Evolutionary conservation across 2,329 filamentous ascomycete genomes (phyloP).

Genomic region (Sclerotinia glacialis): DNA sequence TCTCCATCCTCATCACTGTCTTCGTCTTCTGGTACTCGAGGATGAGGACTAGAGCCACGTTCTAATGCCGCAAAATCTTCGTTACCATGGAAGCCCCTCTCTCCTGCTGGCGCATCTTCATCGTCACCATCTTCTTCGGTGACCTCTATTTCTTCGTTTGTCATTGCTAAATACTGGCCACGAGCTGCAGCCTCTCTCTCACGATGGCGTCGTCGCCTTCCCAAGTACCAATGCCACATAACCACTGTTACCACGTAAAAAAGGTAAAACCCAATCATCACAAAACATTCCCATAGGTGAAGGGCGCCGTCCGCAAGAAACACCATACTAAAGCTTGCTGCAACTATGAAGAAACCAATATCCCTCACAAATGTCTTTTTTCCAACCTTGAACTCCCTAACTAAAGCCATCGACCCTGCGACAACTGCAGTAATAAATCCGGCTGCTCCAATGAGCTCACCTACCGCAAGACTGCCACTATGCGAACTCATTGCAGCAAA

Average conservation of each 20-base stretch:
- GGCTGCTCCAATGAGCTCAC: conserved; percentile 91
- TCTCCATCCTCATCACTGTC: conserved; percentile 51
- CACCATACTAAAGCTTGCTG: conserved; percentile 80
- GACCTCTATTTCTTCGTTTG: conserved; percentile 52
- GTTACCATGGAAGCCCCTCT: conserved; percentile 35
- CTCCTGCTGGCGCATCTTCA: conserved; percentile 47
- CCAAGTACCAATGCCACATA: conserved; percentile 84
- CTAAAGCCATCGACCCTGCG: conserved; percentile 92
- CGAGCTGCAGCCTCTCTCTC: conserved; percentile 70
- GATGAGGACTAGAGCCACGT: conserved; percentile 42
- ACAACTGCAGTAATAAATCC: conserved; percentile 96
- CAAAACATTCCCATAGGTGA: conserved; percentile 81
- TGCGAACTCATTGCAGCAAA: conserved; percentile 98
- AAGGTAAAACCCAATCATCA: conserved; percentile 87
- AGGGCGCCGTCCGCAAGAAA: conserved; percentile 84
- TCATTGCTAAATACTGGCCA: conserved; percentile 65
- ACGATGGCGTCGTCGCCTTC: conserved; percentile 56
- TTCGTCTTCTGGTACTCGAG: conserved; percentile 41
- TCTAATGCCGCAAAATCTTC: conserved; percentile 39
- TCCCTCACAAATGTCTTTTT: conserved; percentile 88
- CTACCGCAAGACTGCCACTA: conserved; percentile 93
- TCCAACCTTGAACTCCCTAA: conserved; percentile 90
- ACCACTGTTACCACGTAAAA: conserved; percentile 90
- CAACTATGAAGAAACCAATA: conserved; percentile 85
- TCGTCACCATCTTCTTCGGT: conserved; percentile 64